A percentile compares a stretch with the other conserved stretches of the same genome.
These are phyloP conservation scores for Boletus bicolor DNA, from an alignment of 768 basidiomycete species.

Conservation along the genomic window DNA sequence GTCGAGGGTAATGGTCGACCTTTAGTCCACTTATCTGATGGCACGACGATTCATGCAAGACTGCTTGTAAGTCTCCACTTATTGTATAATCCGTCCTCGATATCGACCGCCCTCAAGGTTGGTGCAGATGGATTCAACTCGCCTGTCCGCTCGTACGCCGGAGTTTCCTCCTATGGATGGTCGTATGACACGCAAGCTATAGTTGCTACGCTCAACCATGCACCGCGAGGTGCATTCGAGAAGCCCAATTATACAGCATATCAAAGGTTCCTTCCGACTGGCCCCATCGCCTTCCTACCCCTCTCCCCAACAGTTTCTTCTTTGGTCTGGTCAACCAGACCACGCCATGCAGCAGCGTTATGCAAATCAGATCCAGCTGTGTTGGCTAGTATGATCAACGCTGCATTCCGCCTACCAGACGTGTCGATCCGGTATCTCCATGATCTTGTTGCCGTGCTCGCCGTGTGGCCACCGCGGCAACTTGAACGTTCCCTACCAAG, in stretches of 20 bases:
- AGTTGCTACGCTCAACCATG: conserved; percentile 83
- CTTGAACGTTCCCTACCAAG: no score
- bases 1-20: conserved; percentile 68
- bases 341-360: conserved; percentile 69
- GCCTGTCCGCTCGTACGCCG: conserved; percentile 83
- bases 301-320: conserved; percentile 76
- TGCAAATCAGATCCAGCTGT: conserved; percentile 61
- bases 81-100: not conserved
- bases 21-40: conserved; percentile 68
- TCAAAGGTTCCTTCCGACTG: conserved; percentile 92
- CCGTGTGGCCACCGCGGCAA: no score
- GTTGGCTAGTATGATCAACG: conserved; percentile 78
- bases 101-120: conserved; percentile 45
- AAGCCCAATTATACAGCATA: conserved; percentile 77
- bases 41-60: conserved; percentile 61
- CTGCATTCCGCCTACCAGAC: conserved; percentile 82
- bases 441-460: no score
- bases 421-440: conserved; percentile 69
- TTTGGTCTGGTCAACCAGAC: conserved; percentile 91
- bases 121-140: conserved; percentile 97
- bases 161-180: conserved; percentile 89
- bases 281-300: conserved; percentile 94
- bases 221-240: conserved; percentile 59
- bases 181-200: conserved; percentile 85
- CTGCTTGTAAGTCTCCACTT: conserved; percentile 57